Conservation (phyloP, 345 rosid genomes). For the Ceriops zippeliana region DNA sequence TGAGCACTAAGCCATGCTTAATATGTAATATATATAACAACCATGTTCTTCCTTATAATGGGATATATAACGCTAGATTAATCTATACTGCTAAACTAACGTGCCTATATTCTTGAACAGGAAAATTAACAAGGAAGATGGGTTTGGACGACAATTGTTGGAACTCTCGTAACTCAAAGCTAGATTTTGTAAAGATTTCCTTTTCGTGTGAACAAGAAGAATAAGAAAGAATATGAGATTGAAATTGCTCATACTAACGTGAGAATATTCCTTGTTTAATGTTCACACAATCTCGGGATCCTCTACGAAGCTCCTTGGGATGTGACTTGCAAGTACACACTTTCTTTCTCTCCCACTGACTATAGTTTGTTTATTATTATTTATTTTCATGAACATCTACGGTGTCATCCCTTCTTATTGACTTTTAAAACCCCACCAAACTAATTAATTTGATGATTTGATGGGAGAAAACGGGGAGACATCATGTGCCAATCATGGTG, state of each 20-base stretch:
- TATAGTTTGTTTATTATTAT: background rate
- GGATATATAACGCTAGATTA: conserved; percentile 12
- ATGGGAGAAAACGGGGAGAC: conserved; percentile 16
- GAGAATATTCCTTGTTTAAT: conserved; percentile 24
- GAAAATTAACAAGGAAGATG: conserved; percentile 1
- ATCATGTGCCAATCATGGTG: conserved; percentile 31
- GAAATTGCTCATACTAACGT: background rate
- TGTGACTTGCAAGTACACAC: background rate
- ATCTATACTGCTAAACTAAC: background rate
- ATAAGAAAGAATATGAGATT: conserved; percentile 35
- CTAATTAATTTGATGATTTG: conserved; percentile 7
- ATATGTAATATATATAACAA: background rate
- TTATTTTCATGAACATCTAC: background rate
- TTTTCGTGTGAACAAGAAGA: conserved; percentile 21
- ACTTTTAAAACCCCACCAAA: conserved; percentile 7
- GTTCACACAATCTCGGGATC: conserved; percentile 27
- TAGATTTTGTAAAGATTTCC: conserved; percentile 20
- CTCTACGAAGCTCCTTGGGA: conserved; percentile 5
- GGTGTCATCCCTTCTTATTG: background rate
- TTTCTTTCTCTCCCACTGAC: background rate
- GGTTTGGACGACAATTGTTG: conserved; percentile 6
- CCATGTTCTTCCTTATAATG: conserved; percentile 25
- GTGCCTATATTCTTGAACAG: background rate
- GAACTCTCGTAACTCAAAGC: conserved; percentile 18
- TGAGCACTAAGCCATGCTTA: conserved; percentile 5